phyloP scores from a whole-genome alignment of 2,329 filamentous ascomycete genomes.

The Colletotrichum sp. region DNA sequence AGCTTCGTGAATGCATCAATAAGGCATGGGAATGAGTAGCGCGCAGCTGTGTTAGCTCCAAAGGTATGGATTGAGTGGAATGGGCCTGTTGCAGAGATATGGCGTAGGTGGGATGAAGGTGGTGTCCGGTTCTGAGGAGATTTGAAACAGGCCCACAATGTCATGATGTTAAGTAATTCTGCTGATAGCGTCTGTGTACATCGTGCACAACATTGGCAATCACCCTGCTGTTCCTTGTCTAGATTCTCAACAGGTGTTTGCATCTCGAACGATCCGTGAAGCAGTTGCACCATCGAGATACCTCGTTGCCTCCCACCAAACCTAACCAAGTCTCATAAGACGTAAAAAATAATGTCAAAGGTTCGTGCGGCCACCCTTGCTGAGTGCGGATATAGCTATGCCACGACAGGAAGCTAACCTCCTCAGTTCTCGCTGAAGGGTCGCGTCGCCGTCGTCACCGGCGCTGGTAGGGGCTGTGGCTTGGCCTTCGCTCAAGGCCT shows the following conservation, averaged over 20 bases:
- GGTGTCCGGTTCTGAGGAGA: neutral
- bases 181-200: neutral
- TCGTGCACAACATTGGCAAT: neutral
- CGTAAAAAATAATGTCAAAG: neutral
- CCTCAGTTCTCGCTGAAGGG: constrained; percentile 52
- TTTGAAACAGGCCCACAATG: neutral
- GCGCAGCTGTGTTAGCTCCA: neutral
- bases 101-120: neutral
- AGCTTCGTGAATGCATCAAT: neutral
- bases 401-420: neutral
- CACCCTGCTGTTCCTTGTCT: neutral
- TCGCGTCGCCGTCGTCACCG: constrained; percentile 50
- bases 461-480: constrained; percentile 50
- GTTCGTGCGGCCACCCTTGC: neutral
- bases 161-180: neutral
- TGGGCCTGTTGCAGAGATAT: neutral
- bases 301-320: neutral
- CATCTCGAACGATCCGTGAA: neutral
- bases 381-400: neutral
- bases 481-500: constrained; percentile 27
- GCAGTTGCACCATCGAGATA: neutral
- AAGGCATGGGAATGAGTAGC: neutral
- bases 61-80: neutral
- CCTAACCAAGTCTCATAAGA: neutral
- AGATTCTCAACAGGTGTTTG: neutral